Evolutionary conservation across 139 green algal genomes (phyloP), one percentile per base, ranked within the genome.

Genomic region (Asterochloris erici): DNA sequence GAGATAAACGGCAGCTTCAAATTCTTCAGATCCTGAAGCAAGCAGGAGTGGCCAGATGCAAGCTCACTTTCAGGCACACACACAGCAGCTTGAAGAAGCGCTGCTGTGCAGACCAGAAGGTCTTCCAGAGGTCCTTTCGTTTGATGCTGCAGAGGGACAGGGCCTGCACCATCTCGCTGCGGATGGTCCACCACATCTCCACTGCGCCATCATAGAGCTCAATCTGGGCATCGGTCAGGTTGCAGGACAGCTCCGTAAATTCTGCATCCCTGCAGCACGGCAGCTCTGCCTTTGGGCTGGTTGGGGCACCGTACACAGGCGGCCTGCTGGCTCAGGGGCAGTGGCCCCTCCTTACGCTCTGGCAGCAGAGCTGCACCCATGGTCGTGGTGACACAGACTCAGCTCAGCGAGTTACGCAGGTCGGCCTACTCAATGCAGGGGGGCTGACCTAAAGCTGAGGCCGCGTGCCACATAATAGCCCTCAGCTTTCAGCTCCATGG

Each of bases 71-170:
- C 54, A 96, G 78, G n/a, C 74, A 87, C 16, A 97, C 89, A 79
- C 92, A 96, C 19, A 98, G 88, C 85, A 96, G 84, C 86, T 97
- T 97, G 91, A 98, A 98, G 86, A 98, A 98, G n/a, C 95, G 91
- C 90, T 98, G 95, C 87, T 95, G 90, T 0, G 86, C 82, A 0
- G 90, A 86, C 92, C 92, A 98, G 79, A 90, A 97, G 0, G 79
- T 79, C 84, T 93, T 91, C 91, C 87, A 96, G 23, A 94, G 86
- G 16, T 93, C 87, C 1, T 75, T 60, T 62, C 79, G 84, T n/a
- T 71, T 75, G 14, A 24, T 86, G 26, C 86, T 84, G 23, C 86
- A 87, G 23, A 87, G 68, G 62, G 81, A 80, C 28, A 90, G 69
- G 2, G 93, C 92, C 12, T 64, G n/a, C 12, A 86, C 83, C 78